Evolutionary conservation across 331 rosid species (phyloP), one percentile per base, ranked within the genome.

Genomic region (Acacia concinna): DNA sequence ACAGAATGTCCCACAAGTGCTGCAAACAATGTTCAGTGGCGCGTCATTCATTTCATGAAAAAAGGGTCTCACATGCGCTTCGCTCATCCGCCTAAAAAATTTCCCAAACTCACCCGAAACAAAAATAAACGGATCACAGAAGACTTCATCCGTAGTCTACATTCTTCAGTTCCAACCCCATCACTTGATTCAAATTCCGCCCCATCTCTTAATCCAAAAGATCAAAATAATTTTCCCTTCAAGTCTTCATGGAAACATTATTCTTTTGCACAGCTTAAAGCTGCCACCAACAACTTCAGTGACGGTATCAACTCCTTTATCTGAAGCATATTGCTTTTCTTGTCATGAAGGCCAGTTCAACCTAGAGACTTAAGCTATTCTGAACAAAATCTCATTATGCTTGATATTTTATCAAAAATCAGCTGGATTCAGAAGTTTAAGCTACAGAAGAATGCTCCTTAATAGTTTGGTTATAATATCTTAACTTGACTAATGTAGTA

Each of bases 221-320:
- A 38, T 38, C 41, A 11, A 38, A 38, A 38, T 38, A 38, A 38
- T 49, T 64, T 80, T 84, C 84, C 82, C 89, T 93, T 96, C 72
- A 93, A 88, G 85, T 82, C 98, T 74, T 89, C 94, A 7, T 96
- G 99, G 99, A 93, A 77, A 82, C 90, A 91, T 73, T 96, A 83
- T 86, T 49, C 94, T 8, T 84, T 90, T 32, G 28, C 88, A 2
- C 93, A 96, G 76, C 85, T 96, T 27, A 71, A 76, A 81, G 80
- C 82, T 4, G 98, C 99, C 41, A 90, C 93, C 80, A n/a, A 87
- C 84, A 77, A 96, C 87, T 96, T 93, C 77, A 88, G 93, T 85
- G 81, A 68, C 30, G 97, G 99, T 96, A 69, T 75, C 85, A 35
- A 15, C 51, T 18, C 71, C 46, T 23, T 69, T 47, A 68, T 43